A percentile compares a stretch with the other conserved stretches of the same genome.
Evolutionary conservation across 169 alveolate species (phyloP).

Genomic region (Cryptosporidium canis): DNA sequence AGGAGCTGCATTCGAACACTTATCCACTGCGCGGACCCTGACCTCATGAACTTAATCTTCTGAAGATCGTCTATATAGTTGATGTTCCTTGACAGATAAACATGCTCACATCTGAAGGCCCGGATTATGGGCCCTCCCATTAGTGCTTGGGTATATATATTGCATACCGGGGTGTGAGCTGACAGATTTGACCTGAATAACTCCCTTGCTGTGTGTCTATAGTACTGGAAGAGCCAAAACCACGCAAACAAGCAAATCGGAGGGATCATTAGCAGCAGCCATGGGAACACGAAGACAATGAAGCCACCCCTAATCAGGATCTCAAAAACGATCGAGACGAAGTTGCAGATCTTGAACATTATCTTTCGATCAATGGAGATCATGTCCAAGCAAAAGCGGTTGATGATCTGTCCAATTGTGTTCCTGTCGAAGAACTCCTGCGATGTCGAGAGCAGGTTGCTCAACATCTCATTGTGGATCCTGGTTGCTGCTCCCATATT

Average conservation of each 20-base stretch:
- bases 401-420: constrained; percentile 77
- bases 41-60: constrained; percentile 52
- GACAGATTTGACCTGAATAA: constrained; percentile 75
- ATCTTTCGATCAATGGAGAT: constrained; percentile 74
- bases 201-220: constrained; percentile 76
- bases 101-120: constrained; percentile 58
- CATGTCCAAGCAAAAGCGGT: constrained; percentile 76
- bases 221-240: constrained; percentile 62
- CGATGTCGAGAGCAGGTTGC: constrained; percentile 72
- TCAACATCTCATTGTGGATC: constrained; percentile 75
- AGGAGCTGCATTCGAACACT: constrained; percentile 64
- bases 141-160: constrained; percentile 77
- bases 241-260: constrained; percentile 48
- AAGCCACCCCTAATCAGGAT: constrained; percentile 69
- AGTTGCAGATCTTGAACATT: constrained; percentile 72
- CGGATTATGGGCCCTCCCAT: constrained; percentile 75
- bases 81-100: constrained; percentile 12
- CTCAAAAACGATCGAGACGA: constrained; percentile 71
- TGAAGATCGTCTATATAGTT: constrained; percentile 42
- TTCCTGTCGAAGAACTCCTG: constrained; percentile 74
- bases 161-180: constrained; percentile 77
- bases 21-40: constrained; percentile 60
- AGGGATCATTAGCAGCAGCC: constrained; percentile 50
- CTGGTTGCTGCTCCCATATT: constrained; percentile 64
- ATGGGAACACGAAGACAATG: constrained; percentile 53